Conservation (phyloP, 306 rosid species). For the Rosa lucieae region DNA sequence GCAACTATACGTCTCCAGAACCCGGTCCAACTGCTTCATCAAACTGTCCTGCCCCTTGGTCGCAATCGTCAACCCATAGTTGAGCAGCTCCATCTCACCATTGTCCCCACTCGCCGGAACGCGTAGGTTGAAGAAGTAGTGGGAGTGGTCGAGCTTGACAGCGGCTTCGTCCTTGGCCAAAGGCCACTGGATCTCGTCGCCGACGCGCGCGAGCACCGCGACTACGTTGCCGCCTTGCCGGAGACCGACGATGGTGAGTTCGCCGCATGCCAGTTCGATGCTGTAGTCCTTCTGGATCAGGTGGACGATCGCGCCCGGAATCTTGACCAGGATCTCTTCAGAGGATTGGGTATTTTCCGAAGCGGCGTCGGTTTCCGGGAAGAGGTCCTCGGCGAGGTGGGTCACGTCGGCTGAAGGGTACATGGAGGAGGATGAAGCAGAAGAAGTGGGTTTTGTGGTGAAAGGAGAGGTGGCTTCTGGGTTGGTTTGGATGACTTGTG, state of each 20-base stretch:
- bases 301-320: constrained; percentile 69
- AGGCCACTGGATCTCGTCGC: constrained; percentile 75
- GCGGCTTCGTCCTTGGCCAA: constrained; percentile 73
- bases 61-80: constrained; percentile 69
- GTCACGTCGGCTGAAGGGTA: constrained; percentile 47
- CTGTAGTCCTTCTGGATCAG: constrained; percentile 67
- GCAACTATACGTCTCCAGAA: constrained; percentile 60
- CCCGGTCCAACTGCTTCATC: constrained; percentile 54
- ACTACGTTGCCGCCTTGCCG: constrained; percentile 51
- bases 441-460: constrained; percentile 10
- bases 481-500: constrained; percentile 41
- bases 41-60: constrained; percentile 50
- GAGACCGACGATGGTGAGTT: constrained; percentile 50
- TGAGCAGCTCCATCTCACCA: constrained; percentile 41
- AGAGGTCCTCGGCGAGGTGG: constrained; percentile 41
- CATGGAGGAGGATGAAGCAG: constrained; percentile 35
- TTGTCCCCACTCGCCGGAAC: constrained; percentile 37
- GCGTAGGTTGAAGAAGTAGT: constrained; percentile 68
- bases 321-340: constrained; percentile 49
- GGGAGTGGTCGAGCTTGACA: constrained; percentile 71
- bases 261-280: constrained; percentile 76
- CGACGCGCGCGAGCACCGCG: constrained; percentile 69
- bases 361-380: constrained; percentile 41
- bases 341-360: constrained; percentile 23
- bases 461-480: constrained; percentile 33